Evolutionary conservation across 129 eudicot genomes (phyloP), one percentile per base, ranked within the genome.

Genomic region (Mikania micrantha): DNA sequence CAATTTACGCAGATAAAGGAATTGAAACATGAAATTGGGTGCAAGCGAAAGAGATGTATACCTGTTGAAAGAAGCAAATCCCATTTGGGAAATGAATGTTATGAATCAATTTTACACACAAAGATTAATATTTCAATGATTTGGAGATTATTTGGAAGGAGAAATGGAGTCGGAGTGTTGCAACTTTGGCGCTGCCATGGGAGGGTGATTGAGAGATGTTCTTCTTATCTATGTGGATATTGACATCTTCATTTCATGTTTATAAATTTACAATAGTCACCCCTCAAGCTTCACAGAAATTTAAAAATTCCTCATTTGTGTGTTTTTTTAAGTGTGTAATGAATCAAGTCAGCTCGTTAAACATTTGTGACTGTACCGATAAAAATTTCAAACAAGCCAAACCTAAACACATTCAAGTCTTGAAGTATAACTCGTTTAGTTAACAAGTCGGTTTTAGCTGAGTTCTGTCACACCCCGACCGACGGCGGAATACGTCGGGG

Each of bases 11-110:
- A 17, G 4, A 41, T 11, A 45, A 2, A 11, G 21, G 45, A 20
- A 15, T 48, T 25, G 34, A 60, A 40, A 19, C 22, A 64, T 67
- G 56, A 7, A 12, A 16, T 45, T 13, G 67, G 5, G 44, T 12
- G 40, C 1, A 40, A 47, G 27, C 27, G 70, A 70, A 47, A 38
- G 5, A 58, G 32, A 21, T 34, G n/a, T n/a, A n/a, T n/a, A 71
- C 84, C 81, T 80, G 75, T 64, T 66, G 13, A 76, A 32, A 60
- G 78, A 81, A 67, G 79, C 52, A 65, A 72, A 76, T 3, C 79
- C 80, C 85, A 81, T 81, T 63, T 67, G 76, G 61, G 70, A n/a
- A 8, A 59, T 27, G 32, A 28, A 38, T 28, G 24, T 2, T 60
- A 20, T 54, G 72, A 74, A 19, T n/a, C 28, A 22, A 10, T 42